Evolutionary conservation across 345 rosid genomes (phyloP).

Genomic region (Laguncularia racemosa): DNA sequence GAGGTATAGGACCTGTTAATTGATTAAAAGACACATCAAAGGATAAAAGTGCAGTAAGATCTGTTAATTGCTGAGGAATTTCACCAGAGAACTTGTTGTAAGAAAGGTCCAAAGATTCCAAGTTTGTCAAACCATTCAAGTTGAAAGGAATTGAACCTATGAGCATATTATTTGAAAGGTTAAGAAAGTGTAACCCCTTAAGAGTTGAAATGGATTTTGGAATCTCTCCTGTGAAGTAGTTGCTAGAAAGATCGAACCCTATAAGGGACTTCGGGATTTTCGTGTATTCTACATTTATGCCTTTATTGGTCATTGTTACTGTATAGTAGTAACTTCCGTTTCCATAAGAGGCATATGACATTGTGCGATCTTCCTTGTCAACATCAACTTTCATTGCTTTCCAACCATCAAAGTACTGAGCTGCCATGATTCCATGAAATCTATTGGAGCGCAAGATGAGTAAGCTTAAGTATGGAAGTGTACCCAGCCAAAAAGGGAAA

Average conservation of each 20-base stretch:
- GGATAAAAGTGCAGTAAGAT: background rate
- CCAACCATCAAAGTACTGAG: slow-evolving; percentile 12
- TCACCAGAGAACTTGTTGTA: slow-evolving; percentile 7
- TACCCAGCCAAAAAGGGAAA: slow-evolving; percentile 22
- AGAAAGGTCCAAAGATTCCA: slow-evolving; percentile 9
- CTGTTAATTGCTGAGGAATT: background rate
- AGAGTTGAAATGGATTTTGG: slow-evolving; percentile 6
- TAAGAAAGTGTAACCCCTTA: background rate
- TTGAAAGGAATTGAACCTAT: too few relatives aligned
- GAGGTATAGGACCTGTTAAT: slow-evolving; percentile 1
- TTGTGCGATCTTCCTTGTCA: background rate
- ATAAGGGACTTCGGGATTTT: background rate
- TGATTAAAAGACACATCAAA: slow-evolving; percentile 4
- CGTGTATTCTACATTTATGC: background rate
- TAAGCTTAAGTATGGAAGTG: background rate
- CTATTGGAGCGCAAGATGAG: slow-evolving; percentile 11
- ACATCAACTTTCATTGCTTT: slow-evolving; percentile 13
- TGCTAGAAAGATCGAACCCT: slow-evolving; percentile 3
- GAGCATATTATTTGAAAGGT: slow-evolving; percentile 7
- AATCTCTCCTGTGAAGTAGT: slow-evolving; percentile 10
- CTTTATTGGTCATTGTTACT: slow-evolving; percentile 1
- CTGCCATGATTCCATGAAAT: background rate
- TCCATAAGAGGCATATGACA: background rate
- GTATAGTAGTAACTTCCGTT: background rate
- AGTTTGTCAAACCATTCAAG: background rate